phyloP scores from a whole-genome alignment of 805 yeast genomes.

The Priceomyces castillae region DNA sequence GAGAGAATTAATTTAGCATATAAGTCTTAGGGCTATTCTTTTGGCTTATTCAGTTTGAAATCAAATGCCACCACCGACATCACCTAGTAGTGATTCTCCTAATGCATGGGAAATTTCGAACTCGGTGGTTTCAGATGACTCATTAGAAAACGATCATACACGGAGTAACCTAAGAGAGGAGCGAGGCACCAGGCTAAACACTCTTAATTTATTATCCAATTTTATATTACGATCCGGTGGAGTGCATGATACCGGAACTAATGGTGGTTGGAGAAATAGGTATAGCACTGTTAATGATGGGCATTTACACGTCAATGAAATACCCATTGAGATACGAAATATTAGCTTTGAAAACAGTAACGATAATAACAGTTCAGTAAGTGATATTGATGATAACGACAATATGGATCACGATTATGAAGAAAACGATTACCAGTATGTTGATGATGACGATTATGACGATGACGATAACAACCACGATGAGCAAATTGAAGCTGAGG shows the following conservation, averaged over 20 bases:
- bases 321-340: conserved; percentile 10
- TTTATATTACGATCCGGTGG: conserved; percentile 5
- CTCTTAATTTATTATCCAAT: conserved; percentile 10
- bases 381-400: conserved; percentile 3
- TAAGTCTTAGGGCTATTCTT: not conserved
- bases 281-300: conserved; percentile 9
- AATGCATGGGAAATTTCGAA: conserved; percentile 5
- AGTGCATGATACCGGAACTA: not conserved
- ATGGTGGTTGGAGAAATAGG: conserved; percentile 7
- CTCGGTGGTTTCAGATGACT: conserved; percentile 2
- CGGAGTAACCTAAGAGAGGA: conserved; percentile 6
- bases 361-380: not conserved
- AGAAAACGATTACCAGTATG: conserved; percentile 4
- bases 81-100: conserved; percentile 6
- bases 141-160: conserved; percentile 3
- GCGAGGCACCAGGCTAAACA: conserved; percentile 5
- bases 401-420: conserved; percentile 5
- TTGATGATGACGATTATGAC: conserved; percentile 6
- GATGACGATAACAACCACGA: conserved; percentile 16
- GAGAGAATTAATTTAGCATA: not conserved
- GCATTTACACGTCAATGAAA: conserved; percentile 6
- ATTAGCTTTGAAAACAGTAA: conserved; percentile 3
- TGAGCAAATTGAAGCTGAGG: conserved; percentile 19
- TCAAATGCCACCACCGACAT: conserved; percentile 13
- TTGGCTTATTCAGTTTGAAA: not conserved